These are phyloP conservation scores for Marasmius sp. DNA, from an alignment of 1,284 basidiomycete genomes.

Conservation along the genomic window DNA sequence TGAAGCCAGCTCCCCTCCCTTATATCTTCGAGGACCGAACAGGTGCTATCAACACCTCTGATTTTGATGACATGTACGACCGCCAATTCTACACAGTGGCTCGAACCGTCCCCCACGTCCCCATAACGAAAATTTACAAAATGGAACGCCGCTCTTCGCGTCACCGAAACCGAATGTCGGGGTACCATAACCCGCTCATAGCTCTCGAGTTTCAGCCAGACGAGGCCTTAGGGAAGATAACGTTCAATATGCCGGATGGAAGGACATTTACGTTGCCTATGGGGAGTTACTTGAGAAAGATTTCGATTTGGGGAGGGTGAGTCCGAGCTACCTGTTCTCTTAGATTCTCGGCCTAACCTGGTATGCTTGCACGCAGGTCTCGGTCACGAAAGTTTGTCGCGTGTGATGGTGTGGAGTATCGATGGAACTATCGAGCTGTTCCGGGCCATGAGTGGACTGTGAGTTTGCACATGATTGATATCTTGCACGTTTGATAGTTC, in stretches of 20 bases:
- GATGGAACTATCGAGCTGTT: conserved; percentile 54
- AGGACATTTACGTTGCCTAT: conserved; percentile 47
- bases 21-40: conserved; percentile 71
- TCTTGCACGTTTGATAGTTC: too few species aligned
- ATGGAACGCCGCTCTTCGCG: conserved; percentile 64
- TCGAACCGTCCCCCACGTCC: conserved; percentile 38
- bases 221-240: conserved; percentile 55
- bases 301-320: conserved; percentile 62
- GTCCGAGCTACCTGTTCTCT: conserved; percentile 19
- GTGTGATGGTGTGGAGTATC: conserved; percentile 65
- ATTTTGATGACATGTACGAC: conserved; percentile 76
- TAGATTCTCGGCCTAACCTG: too few species aligned
- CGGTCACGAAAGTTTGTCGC: conserved; percentile 62
- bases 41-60: conserved; percentile 50
- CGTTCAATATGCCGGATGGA: conserved; percentile 36
- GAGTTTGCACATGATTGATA: conserved; percentile 23
- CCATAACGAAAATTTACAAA: conserved; percentile 50
- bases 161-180: conserved; percentile 45
- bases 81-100: conserved; percentile 64
- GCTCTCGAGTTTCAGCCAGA: conserved; percentile 57
- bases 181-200: conserved; percentile 48
- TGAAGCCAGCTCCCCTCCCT: conserved; percentile 28
- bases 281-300: conserved; percentile 59
- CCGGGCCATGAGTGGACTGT: conserved; percentile 71
- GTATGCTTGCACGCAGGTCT: conserved; percentile 39